phyloP scores from a whole-genome alignment of 768 basidiomycete genomes.

The Suillus alpinus region DNA sequence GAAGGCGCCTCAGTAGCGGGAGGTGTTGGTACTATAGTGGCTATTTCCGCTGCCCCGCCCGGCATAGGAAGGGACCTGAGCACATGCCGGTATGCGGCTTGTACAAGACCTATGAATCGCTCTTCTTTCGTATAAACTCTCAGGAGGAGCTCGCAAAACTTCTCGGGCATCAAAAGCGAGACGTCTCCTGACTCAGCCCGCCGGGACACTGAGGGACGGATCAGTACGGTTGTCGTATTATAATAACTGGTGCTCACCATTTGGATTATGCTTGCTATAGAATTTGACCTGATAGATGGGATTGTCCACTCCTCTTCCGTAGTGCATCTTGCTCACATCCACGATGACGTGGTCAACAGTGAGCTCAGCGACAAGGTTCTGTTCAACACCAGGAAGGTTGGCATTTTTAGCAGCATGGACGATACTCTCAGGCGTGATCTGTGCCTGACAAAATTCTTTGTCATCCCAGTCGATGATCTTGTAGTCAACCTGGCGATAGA shows the following conservation, averaged over 20 bases:
- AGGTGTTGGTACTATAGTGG: slow-evolving; percentile 25
- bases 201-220: slow-evolving; percentile 35
- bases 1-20: slow-evolving; percentile 37
- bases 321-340: slow-evolving; percentile 64
- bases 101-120: slow-evolving; percentile 56
- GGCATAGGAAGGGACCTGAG: slow-evolving; percentile 20
- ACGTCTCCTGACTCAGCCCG: slow-evolving; percentile 54
- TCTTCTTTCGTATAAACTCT: slow-evolving; percentile 69
- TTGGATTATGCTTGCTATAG: slow-evolving; percentile 63
- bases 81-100: slow-evolving; percentile 60
- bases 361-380: slow-evolving; percentile 34
- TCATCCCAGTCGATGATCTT: slow-evolving; percentile 43
- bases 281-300: slow-evolving; percentile 71
- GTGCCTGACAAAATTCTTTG: slow-evolving; percentile 20
- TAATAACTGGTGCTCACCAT: slow-evolving; percentile 40
- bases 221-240: not conserved
- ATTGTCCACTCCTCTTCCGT: slow-evolving; percentile 70
- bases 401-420: slow-evolving; percentile 39
- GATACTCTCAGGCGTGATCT: slow-evolving; percentile 40
- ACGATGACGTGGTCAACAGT: slow-evolving; percentile 57
- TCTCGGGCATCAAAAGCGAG: slow-evolving; percentile 59
- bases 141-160: slow-evolving; percentile 69
- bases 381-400: slow-evolving; percentile 21
- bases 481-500: slow-evolving; percentile 71
- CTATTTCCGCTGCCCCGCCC: slow-evolving; percentile 2